Percentiles rank a stretch among this genome's conserved stretches.
phyloP scores from a whole-genome alignment of 1,139 yeast species.

The Scheffersomyces segobiensis region DNA sequence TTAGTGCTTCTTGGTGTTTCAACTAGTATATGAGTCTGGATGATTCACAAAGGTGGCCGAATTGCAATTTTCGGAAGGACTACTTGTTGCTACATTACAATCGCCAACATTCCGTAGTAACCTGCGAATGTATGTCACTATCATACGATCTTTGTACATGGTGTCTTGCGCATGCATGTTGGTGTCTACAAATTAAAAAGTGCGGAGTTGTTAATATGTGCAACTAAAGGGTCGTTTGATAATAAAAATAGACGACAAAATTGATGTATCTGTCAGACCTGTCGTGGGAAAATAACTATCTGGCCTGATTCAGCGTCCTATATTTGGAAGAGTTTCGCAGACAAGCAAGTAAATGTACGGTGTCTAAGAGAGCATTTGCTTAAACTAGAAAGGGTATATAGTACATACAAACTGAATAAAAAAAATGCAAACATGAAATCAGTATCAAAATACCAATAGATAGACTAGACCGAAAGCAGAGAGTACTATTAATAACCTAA shows the following conservation, averaged over 20 bases:
- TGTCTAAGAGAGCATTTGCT: not conserved
- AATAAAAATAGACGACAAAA: not conserved
- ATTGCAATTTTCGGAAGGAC: not conserved
- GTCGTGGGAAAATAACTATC: not conserved
- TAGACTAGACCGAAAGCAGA: not conserved
- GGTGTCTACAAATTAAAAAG: not conserved
- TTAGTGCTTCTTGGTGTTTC: not conserved
- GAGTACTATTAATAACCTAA: not conserved
- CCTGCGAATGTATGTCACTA: not conserved
- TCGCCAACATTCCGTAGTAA: not conserved
- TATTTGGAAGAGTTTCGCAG: not conserved
- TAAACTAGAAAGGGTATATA: not conserved
- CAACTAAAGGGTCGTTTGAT: not conserved
- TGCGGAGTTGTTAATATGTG: not conserved
- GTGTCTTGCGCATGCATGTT: not conserved
- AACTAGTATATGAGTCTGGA: not conserved
- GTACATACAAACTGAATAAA: not conserved
- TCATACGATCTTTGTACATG: not conserved
- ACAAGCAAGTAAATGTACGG: not conserved
- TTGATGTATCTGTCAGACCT: not conserved
- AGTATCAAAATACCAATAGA: not conserved
- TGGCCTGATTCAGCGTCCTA: not conserved
- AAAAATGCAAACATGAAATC: not conserved
- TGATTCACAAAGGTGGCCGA: not conserved
- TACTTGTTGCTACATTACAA: not conserved